Conservation (phyloP, 2,329 filamentous ascomycete genomes). For the Fusarium cicatricum region DNA sequence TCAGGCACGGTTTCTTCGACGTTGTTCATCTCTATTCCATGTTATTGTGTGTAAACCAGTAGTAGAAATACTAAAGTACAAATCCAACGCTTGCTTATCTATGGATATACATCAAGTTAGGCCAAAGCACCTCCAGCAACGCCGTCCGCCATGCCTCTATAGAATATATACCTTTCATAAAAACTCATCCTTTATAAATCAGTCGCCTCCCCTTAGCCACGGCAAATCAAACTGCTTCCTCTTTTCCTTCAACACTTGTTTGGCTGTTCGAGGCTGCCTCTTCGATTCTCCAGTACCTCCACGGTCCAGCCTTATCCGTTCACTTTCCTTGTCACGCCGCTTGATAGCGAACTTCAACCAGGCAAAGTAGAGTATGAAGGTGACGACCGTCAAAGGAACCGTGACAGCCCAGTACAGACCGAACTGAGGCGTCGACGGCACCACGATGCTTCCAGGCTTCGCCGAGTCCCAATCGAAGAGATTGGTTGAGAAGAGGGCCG, state of each 20-base stretch:
- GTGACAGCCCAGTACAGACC: conserved; percentile 52
- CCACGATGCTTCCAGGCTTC: conserved; percentile 40
- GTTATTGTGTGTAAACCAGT: neutral
- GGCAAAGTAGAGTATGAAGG: conserved; percentile 48
- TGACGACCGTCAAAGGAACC: conserved; percentile 48
- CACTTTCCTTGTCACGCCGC: conserved; percentile 26
- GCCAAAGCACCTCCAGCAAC: no score
- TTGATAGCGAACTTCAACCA: conserved; percentile 46
- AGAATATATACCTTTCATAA: neutral
- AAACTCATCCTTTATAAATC: conserved; percentile 19
- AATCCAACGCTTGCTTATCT: no score
- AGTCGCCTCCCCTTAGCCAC: conserved; percentile 20
- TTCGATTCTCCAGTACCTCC: conserved; percentile 19
- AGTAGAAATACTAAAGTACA: no score
- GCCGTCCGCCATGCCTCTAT: no score
- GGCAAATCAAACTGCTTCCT: conserved; percentile 17
- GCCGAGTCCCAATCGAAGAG: conserved; percentile 47
- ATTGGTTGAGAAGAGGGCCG: conserved; percentile 51
- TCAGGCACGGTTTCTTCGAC: neutral
- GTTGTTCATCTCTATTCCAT: neutral
- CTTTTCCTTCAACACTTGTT: conserved; percentile 25
- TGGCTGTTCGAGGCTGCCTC: conserved; percentile 16
- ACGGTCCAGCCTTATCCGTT: conserved; percentile 26
- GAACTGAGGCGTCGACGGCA: conserved; percentile 48
- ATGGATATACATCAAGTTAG: no score